Percentiles rank a stretch among this genome's conserved stretches.
phyloP scores from a whole-genome alignment of 192 early-diverging fungal species.

The Cladochytrium replicatum region DNA sequence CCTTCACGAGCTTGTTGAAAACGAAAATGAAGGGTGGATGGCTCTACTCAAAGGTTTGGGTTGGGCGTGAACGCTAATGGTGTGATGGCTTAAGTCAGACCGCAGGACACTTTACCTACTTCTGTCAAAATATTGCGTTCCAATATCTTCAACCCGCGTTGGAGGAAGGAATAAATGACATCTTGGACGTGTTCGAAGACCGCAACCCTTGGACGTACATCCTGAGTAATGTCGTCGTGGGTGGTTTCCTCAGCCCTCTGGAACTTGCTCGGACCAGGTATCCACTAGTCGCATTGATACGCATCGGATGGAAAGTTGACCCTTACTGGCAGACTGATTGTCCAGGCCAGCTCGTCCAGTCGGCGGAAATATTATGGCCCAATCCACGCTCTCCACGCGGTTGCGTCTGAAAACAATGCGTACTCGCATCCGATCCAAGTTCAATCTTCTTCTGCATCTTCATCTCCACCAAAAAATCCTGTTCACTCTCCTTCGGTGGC shows the following conservation, averaged over 20 bases:
- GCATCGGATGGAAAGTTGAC: too few relatives aligned
- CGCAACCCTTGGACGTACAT: conserved; percentile 68
- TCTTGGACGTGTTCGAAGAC: conserved; percentile 85
- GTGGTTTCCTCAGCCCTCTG: conserved; percentile 75
- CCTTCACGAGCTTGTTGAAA: conserved; percentile 26
- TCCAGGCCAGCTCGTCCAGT: conserved; percentile 63
- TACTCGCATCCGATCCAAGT: too few relatives aligned
- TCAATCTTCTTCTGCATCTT: too few relatives aligned
- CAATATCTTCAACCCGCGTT: conserved; percentile 71
- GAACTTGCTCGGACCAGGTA: conserved; percentile 84
- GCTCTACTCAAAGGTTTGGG: conserved; percentile 27
- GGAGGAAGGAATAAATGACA: conserved; percentile 81
- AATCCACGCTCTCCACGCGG: conserved; percentile 63
- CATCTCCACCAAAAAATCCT: conserved; percentile 46
- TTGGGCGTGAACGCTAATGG: background rate
- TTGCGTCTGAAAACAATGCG: conserved; percentile 69
- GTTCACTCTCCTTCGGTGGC: background rate
- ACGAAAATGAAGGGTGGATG: conserved; percentile 19
- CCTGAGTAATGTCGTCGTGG: conserved; percentile 61
- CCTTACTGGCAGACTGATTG: conserved; percentile 49
- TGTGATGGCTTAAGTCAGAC: conserved; percentile 3
- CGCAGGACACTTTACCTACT: conserved; percentile 66
- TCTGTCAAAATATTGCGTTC: conserved; percentile 64
- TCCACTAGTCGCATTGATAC: background rate
- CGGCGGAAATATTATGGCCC: conserved; percentile 78